phyloP scores from a whole-genome alignment of 371 early-diverging fungal genomes.

The Paraphysoderma sedebokerense region DNA sequence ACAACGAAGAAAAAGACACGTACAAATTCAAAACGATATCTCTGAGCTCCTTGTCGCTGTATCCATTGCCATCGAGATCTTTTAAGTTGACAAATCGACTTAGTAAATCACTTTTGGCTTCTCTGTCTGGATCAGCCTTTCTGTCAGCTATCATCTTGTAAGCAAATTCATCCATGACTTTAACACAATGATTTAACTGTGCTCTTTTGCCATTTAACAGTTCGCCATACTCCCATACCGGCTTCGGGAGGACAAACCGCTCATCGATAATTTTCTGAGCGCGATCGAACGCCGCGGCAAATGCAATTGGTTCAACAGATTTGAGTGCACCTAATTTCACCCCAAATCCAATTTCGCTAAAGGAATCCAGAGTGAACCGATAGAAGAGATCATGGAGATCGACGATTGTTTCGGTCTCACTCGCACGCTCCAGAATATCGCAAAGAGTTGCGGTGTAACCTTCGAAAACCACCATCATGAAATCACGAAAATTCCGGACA shows the following conservation, averaged over 20 bases:
- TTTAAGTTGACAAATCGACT: slow-evolving; percentile 15
- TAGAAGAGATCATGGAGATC: slow-evolving; percentile 24
- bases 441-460: not conserved
- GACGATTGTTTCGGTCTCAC: slow-evolving; percentile 3
- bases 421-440: not conserved
- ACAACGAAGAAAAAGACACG: slow-evolving; percentile 10
- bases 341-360: slow-evolving; percentile 29
- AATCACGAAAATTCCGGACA: slow-evolving; percentile 48
- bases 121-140: slow-evolving; percentile 8
- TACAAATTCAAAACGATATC: slow-evolving; percentile 29
- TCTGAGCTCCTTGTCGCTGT: slow-evolving; percentile 22
- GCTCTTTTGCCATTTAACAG: slow-evolving; percentile 8
- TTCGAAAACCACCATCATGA: slow-evolving; percentile 16
- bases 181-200: slow-evolving; percentile 4
- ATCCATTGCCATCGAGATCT: slow-evolving; percentile 13
- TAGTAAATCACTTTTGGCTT: slow-evolving; percentile 14
- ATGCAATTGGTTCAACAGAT: slow-evolving; percentile 12
- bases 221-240: slow-evolving; percentile 14
- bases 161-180: slow-evolving; percentile 20
- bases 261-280: slow-evolving; percentile 13
- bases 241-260: slow-evolving; percentile 11
- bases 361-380: slow-evolving; percentile 28
- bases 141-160: slow-evolving; percentile 20
- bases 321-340: slow-evolving; percentile 12
- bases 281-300: slow-evolving; percentile 35